These are phyloP conservation scores for Trichoderma koningii DNA, from an alignment of 2,329 filamentous ascomycete species.

Conservation along the genomic window DNA sequence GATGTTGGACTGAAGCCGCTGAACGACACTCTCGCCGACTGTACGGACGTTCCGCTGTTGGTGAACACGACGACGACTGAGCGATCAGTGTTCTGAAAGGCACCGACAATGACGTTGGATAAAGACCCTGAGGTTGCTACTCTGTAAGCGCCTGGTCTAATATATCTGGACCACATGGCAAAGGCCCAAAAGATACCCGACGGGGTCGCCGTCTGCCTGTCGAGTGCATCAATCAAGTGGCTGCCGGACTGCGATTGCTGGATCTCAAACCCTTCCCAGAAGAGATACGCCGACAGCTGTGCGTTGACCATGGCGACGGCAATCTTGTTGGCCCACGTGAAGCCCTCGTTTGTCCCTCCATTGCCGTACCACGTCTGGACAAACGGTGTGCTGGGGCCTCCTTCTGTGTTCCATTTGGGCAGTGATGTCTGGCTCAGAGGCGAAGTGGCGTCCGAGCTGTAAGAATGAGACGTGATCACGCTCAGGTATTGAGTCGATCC, in stretches of 20 bases:
- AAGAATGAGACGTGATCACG: constrained; percentile 10
- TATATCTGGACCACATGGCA: constrained; percentile 22
- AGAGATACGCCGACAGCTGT: constrained; percentile 7
- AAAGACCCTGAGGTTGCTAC: constrained; percentile 7
- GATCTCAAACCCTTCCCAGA: constrained; percentile 17
- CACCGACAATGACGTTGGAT: constrained; percentile 4
- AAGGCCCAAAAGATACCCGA: constrained; percentile 22
- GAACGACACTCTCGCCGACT: constrained; percentile 2
- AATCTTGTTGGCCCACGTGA: constrained; percentile 15
- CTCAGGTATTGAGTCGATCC: constrained; percentile 9
- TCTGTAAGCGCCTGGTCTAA: constrained; percentile 5
- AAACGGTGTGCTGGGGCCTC: constrained; percentile 9
- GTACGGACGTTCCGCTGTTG: constrained; percentile 6
- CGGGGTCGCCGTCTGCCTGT: constrained; percentile 13
- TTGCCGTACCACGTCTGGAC: constrained; percentile 12
- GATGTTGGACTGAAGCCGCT: neutral
- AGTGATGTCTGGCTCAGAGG: constrained; percentile 12
- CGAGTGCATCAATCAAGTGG: constrained; percentile 13
- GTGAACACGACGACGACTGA: constrained; percentile 11
- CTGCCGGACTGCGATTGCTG: constrained; percentile 19
- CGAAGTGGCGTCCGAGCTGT: constrained; percentile 10
- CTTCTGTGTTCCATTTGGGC: constrained; percentile 19
- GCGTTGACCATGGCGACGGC: constrained; percentile 20
- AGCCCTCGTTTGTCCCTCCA: constrained; percentile 12
- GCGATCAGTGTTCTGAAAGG: constrained; percentile 11